These are phyloP conservation scores for Paragyromitra xinjiangensis DNA, from an alignment of 495 filamentous ascomycete genomes.

Conservation along the genomic window DNA sequence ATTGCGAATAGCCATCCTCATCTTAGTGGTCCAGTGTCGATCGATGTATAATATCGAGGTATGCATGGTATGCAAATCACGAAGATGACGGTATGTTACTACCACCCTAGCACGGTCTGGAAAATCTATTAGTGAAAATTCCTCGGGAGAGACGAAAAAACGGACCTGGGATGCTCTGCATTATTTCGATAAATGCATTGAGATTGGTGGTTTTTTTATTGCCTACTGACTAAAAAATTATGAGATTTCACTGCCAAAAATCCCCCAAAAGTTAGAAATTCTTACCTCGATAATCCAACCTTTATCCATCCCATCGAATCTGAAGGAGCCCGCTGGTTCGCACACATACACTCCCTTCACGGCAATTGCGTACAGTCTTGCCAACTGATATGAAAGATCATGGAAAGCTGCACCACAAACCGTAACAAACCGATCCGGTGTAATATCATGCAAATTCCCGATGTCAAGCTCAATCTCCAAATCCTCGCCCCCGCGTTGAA, in stretches of 20 bases:
- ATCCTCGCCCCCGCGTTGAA: slow-evolving; percentile 89
- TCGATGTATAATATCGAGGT: slow-evolving; percentile 93
- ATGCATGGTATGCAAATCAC: slow-evolving; percentile 92
- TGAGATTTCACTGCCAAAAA: slow-evolving; percentile 13
- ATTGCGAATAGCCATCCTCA: slow-evolving; percentile 92
- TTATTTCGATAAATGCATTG: slow-evolving; percentile 87
- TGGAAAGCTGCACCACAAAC: slow-evolving; percentile 95
- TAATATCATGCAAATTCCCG: slow-evolving; percentile 92
- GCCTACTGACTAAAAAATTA: slow-evolving; percentile 68
- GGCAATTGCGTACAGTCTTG: slow-evolving; percentile 89
- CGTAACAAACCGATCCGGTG: slow-evolving; percentile 92
- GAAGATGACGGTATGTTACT: slow-evolving; percentile 92
- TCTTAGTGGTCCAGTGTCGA: slow-evolving; percentile 92
- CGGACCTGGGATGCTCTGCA: slow-evolving; percentile 78
- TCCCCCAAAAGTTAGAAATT: background rate
- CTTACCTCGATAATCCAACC: slow-evolving; percentile 86
- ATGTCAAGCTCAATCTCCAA: slow-evolving; percentile 85
- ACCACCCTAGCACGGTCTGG: slow-evolving; percentile 84
- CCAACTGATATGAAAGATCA: slow-evolving; percentile 93
- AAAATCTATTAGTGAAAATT: slow-evolving; percentile 12
- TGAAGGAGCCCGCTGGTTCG: slow-evolving; percentile 93
- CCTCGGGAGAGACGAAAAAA: background rate
- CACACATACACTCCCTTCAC: slow-evolving; percentile 93
- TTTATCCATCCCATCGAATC: slow-evolving; percentile 81
- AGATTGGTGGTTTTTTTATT: slow-evolving; percentile 88